Percentiles rank a stretch among this genome's conserved stretches.
Conservation (phyloP, 163 green algal genomes). For the Chlamydomonas reinhardtii region DNA sequence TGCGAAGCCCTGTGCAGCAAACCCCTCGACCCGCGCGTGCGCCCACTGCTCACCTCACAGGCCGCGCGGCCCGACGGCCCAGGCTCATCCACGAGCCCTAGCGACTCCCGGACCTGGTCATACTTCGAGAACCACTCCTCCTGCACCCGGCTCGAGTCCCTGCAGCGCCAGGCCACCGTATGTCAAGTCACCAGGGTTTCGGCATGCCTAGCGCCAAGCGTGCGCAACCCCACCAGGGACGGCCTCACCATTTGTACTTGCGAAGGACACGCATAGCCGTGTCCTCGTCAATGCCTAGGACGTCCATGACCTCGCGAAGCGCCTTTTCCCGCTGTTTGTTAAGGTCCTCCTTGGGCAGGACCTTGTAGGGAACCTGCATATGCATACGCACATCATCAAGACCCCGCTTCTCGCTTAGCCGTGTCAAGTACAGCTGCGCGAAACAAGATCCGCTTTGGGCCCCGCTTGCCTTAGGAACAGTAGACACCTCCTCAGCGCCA, state of each 20-base stretch:
- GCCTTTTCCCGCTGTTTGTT: slow-evolving; percentile 61
- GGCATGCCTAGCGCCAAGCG: too few relatives aligned
- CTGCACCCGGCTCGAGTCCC: slow-evolving; percentile 79
- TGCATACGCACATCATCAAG: background rate
- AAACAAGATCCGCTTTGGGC: background rate
- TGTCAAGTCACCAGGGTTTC: background rate
- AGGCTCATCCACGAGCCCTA: slow-evolving; percentile 73
- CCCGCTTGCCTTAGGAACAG: slow-evolving; percentile 7
- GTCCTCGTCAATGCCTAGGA: slow-evolving; percentile 73
- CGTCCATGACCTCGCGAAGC: slow-evolving; percentile 60
- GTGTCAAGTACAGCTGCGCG: too few relatives aligned
- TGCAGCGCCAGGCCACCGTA: slow-evolving; percentile 43
- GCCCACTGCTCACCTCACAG: too few relatives aligned
- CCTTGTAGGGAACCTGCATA: slow-evolving; percentile 68
- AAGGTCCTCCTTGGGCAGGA: slow-evolving; percentile 73
- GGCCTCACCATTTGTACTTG: slow-evolving; percentile 83
- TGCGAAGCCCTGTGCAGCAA: too few relatives aligned
- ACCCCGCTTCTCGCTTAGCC: background rate
- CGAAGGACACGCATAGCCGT: slow-evolving; percentile 79
- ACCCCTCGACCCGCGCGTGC: too few relatives aligned
- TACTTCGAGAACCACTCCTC: slow-evolving; percentile 88
- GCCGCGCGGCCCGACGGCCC: slow-evolving; percentile 17
- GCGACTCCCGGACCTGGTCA: slow-evolving; percentile 68
- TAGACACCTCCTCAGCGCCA: background rate
- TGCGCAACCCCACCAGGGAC: background rate